Percentiles rank a stretch among this genome's conserved stretches.
Evolutionary conservation across 495 filamentous ascomycete genomes (phyloP).

Genomic region (Aspergillus diversus): DNA sequence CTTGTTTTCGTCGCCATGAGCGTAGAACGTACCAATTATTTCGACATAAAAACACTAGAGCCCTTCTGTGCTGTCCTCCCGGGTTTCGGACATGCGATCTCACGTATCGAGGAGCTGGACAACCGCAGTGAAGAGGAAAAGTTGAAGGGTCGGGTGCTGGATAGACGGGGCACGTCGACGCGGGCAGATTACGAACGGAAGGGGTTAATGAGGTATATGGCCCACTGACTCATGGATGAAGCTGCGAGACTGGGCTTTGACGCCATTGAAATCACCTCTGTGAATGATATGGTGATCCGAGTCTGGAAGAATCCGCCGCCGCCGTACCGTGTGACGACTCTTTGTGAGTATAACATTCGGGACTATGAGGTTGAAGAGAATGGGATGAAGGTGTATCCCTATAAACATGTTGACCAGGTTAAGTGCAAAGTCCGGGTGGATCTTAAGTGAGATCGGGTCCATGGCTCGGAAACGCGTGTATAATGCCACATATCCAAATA

Average conservation of each 20-base stretch:
- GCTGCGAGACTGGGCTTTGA: constrained; percentile 35
- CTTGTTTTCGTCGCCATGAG: constrained; percentile 43
- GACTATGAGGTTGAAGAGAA: not conserved
- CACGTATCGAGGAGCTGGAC: constrained; percentile 31
- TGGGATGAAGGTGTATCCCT: not conserved
- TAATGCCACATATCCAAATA: no score
- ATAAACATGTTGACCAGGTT: no score
- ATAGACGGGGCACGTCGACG: constrained; percentile 34
- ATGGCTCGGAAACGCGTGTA: no score
- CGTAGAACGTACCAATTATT: constrained; percentile 37
- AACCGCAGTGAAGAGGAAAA: constrained; percentile 35
- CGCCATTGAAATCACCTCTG: constrained; percentile 40
- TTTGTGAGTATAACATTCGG: constrained; percentile 22
- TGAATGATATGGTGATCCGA: constrained; percentile 34
- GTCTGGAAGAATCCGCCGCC: constrained; percentile 40
- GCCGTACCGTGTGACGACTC: constrained; percentile 14
- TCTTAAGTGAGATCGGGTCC: no score
- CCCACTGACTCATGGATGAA: constrained; percentile 42
- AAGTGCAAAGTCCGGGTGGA: no score
- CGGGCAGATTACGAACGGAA: constrained; percentile 33
- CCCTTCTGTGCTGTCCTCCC: constrained; percentile 35
- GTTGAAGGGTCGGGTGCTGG: constrained; percentile 28
- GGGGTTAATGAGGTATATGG: constrained; percentile 39
- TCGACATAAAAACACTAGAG: constrained; percentile 32
- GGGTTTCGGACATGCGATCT: constrained; percentile 21